A percentile compares a stretch with the other conserved stretches of the same genome.
Conservation (phyloP, 1,139 yeast genomes). For the Kurtzmaniella natalensis region DNA sequence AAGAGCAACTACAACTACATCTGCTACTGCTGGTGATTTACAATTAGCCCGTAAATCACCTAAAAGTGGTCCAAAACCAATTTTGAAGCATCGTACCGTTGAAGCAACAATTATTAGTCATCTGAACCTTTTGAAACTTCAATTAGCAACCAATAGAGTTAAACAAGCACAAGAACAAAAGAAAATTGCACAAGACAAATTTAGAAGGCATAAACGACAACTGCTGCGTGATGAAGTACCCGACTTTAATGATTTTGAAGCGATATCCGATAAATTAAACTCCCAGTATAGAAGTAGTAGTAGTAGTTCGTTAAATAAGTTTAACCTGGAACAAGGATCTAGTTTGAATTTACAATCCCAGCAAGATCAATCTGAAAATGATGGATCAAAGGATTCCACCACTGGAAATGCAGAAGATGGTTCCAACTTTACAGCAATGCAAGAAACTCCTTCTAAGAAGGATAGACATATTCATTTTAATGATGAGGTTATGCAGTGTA, state of each 20-base stretch:
- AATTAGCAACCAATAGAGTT: constrained; percentile 38
- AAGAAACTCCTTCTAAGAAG: constrained; percentile 15
- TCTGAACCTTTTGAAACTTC: constrained; percentile 46
- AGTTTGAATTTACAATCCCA: neutral
- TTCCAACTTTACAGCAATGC: neutral
- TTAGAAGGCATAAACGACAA: constrained; percentile 18
- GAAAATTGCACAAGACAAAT: constrained; percentile 12
- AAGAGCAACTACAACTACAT: constrained; percentile 30
- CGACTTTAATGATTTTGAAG: constrained; percentile 51
- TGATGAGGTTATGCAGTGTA: constrained; percentile 90
- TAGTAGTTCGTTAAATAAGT: neutral
- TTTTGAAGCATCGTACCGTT: constrained; percentile 75
- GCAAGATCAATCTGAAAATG: neutral
- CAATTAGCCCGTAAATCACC: constrained; percentile 26
- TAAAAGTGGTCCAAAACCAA: constrained; percentile 48
- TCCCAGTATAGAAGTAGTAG: constrained; percentile 38
- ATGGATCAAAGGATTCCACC: constrained; percentile 1
- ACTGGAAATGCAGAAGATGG: neutral
- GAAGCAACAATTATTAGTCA: constrained; percentile 68
- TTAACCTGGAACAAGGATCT: neutral
- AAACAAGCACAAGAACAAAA: constrained; percentile 18
- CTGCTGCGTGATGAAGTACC: constrained; percentile 24
- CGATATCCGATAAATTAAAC: constrained; percentile 56
- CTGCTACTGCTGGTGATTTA: constrained; percentile 47
- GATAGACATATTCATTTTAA: constrained; percentile 82